phyloP scores from a whole-genome alignment of 495 filamentous ascomycete species.

The Aspergillus cavernicola region DNA sequence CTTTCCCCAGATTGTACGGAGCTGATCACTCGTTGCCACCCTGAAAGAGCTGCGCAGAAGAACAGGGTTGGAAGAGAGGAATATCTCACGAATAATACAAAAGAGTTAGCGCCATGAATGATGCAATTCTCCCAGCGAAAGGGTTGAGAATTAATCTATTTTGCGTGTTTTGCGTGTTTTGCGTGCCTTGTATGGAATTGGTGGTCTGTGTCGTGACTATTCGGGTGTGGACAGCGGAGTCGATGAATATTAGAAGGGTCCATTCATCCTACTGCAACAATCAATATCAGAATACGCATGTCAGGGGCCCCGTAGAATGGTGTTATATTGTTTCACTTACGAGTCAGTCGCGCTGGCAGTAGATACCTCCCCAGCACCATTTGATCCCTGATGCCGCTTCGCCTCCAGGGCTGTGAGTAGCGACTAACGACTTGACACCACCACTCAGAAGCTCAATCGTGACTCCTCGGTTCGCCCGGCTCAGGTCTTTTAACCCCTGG shows the following conservation, averaged over 20 bases:
- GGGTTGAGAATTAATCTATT: neutral
- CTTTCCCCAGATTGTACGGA: too few relatives aligned
- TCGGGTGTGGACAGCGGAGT: neutral
- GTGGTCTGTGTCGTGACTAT: neutral
- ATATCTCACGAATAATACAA: too few relatives aligned
- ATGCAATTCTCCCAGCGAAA: neutral
- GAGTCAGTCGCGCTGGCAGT: neutral
- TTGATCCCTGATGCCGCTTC: too few relatives aligned
- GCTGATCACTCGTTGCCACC: too few relatives aligned
- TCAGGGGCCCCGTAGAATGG: neutral
- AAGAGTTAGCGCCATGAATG: neutral
- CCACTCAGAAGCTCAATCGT: too few relatives aligned
- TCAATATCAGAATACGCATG: neutral
- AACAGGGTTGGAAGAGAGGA: too few relatives aligned
- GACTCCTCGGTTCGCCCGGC: too few relatives aligned
- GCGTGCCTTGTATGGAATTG: neutral
- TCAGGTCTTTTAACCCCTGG: too few relatives aligned
- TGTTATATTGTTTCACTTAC: neutral
- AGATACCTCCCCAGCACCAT: slow-evolving; percentile 18
- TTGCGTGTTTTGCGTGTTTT: neutral
- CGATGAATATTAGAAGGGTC: neutral
- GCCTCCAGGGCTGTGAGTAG: too few relatives aligned
- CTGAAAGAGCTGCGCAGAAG: too few relatives aligned
- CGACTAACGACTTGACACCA: too few relatives aligned
- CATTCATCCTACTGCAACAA: neutral